phyloP scores from a whole-genome alignment of 2,329 filamentous ascomycete genomes.

The Juglanconis oblonga region DNA sequence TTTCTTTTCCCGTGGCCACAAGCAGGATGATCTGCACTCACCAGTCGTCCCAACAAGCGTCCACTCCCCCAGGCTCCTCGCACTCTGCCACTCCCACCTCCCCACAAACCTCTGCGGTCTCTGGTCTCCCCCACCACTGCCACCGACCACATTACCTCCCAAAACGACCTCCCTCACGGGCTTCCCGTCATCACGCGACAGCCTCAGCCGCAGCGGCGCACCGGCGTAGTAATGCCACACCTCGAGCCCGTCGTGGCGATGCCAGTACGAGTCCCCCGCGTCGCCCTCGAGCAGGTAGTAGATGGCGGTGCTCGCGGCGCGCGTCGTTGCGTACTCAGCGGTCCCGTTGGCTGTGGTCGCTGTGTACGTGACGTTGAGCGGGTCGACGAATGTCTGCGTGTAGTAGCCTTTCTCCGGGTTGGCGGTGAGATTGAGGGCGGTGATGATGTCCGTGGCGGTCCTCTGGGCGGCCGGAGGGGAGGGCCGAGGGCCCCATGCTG shows the following conservation, averaged over 20 bases:
- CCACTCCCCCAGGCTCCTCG: slow-evolving; percentile 42
- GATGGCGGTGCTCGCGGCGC: slow-evolving; percentile 46
- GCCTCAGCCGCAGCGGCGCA: slow-evolving; percentile 43
- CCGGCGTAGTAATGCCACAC: slow-evolving; percentile 54
- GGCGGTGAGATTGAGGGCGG: slow-evolving; percentile 38
- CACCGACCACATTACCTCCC: slow-evolving; percentile 38
- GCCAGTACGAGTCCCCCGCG: slow-evolving; percentile 44
- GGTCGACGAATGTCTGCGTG: slow-evolving; percentile 43
- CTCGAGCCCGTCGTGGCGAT: slow-evolving; percentile 46
- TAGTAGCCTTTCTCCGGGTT: slow-evolving; percentile 50
- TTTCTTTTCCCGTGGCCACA: not conserved
- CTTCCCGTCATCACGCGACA: slow-evolving; percentile 41
- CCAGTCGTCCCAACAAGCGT: slow-evolving; percentile 41
- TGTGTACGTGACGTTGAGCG: slow-evolving; percentile 2
- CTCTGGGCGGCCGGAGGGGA: too few species aligned
- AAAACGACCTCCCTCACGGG: slow-evolving; percentile 33
- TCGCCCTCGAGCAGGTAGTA: slow-evolving; percentile 49
- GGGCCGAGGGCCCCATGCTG: not conserved
- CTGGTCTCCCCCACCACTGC: slow-evolving; percentile 24
- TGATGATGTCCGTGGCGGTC: slow-evolving; percentile 42
- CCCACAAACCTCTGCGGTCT: slow-evolving; percentile 40
- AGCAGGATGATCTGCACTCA: not conserved
- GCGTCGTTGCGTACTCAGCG: slow-evolving; percentile 22
- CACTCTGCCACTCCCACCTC: slow-evolving; percentile 43
- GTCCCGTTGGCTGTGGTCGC: slow-evolving; percentile 3